Base-by-base conservation (phyloP, 768 basidiomycete genomes). In the Daedalea quercina region DNA sequence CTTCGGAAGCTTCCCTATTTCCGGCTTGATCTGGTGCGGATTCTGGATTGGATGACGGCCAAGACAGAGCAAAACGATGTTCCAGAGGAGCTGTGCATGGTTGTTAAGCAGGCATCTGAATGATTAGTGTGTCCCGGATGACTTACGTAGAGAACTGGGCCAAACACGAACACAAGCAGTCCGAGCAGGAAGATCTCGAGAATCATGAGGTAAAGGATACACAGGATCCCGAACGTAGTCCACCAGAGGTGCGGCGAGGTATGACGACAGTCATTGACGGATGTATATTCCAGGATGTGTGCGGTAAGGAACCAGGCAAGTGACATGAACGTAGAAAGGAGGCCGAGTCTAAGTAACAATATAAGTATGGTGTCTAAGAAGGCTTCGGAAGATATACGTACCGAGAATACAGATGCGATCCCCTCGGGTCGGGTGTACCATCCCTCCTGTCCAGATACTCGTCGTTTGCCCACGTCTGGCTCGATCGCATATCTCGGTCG, bases 161-260 rank as follows among this genome's bases (percentile, higher is more conserved):
- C 84, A 53, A 93, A 67, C 51, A 92, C 75, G 65, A 93, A 86
- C 28, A 93, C 82, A 11, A 90, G 71, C 54, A 91, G 72, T 23
- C 84, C 87, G 15, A 93, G 77, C 3, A 91, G 58, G 51, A 91
- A 65, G 46, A 92, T 82, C 66, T 92, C 82, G 40, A 81, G 67
- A 26, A 83, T 67, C 75, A 86, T 82, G 51, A 91, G 60, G 63
- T 92, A 93, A 73, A 87, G 82, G 40, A 87, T 80, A 68, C 85
- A 83, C 13, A 92, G 70, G 59, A 92, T 84, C 33, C 80, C 84
- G 64, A 93, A 90, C 20, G 79, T 81, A 44, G 91, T 78, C 87
- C 88, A 93, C 90, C 90, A 93, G 31, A 92, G 70, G 58, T 90
- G 85, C 8, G 90, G 90, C 12, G 90, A 79, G 0, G 85, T 73